Evolutionary conservation across 2,329 filamentous ascomycete genomes (phyloP).

Genomic region (Cladosporium sp.): DNA sequence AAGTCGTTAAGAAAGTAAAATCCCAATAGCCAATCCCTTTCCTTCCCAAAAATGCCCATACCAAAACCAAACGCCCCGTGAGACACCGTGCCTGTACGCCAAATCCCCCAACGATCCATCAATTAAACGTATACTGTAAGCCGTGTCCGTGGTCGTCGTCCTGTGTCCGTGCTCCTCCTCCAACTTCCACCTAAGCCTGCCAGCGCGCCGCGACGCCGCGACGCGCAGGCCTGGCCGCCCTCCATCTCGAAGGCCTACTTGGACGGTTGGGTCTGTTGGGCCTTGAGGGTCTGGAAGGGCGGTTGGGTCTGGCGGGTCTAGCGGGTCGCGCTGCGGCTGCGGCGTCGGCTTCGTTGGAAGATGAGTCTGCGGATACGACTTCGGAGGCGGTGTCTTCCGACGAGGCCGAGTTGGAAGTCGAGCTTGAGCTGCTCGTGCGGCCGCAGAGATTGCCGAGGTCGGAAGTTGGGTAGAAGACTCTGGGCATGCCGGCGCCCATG

Average conservation of each 20-base stretch:
- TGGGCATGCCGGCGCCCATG: conserved; percentile 33
- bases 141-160: neutral
- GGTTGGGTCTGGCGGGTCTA: neutral
- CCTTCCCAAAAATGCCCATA: neutral
- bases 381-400: neutral
- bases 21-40: neutral
- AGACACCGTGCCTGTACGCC: neutral
- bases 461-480: conserved; percentile 33
- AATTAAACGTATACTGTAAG: conserved; percentile 11
- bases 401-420: neutral
- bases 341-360: neutral
- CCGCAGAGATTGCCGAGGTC: conserved; percentile 10
- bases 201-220: conserved; percentile 1
- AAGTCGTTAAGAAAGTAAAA: neutral
- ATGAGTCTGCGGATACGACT: neutral
- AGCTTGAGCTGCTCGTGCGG: neutral
- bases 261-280: neutral
- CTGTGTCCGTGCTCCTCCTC: neutral
- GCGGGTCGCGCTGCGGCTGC: neutral
- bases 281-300: neutral
- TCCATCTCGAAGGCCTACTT: neutral
- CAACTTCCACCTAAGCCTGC: neutral
- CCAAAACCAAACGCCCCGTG: neutral
- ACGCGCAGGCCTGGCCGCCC: neutral
- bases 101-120: neutral